A percentile compares a stretch with the other conserved stretches of the same genome.
Conservation (phyloP, 257 asterid genomes). For the Nicotiana tabacum region DNA sequence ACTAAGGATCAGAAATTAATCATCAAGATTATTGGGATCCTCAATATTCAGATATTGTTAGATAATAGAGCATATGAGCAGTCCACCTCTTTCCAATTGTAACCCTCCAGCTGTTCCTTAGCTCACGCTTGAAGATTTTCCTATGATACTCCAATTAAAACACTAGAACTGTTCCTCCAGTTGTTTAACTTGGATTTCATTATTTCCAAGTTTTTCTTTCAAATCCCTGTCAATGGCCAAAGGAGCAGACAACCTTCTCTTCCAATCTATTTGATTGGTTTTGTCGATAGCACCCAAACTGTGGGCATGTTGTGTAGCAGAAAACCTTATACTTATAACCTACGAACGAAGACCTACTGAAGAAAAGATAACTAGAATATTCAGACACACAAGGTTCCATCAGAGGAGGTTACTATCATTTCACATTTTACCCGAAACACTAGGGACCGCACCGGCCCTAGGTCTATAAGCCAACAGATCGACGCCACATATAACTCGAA, state of each 20-base stretch:
- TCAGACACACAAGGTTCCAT: not conserved
- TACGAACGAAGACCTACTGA: not conserved
- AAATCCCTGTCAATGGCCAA: not conserved
- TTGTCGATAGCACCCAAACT: not conserved
- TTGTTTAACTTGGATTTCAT: not conserved
- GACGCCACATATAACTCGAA: not conserved
- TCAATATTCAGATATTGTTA: not conserved
- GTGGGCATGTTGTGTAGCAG: not conserved
- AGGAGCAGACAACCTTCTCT: not conserved
- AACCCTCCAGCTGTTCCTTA: not conserved
- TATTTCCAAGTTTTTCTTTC: not conserved
- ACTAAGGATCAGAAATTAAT: not conserved
- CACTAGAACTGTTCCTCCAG: not conserved
- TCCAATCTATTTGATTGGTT: not conserved
- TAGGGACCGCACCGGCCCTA: not conserved
- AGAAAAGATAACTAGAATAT: not conserved
- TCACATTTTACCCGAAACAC: not conserved
- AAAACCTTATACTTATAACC: not conserved
- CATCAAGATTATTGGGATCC: not conserved
- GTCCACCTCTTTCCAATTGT: conserved; percentile 2
- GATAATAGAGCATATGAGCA: not conserved
- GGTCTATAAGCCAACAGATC: not conserved
- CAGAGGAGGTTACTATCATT: not conserved
- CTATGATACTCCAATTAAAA: not conserved
- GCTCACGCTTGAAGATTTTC: not conserved